Evolutionary conservation across 192 early-diverging fungal genomes (phyloP).

Genomic region (Podila minutissima): DNA sequence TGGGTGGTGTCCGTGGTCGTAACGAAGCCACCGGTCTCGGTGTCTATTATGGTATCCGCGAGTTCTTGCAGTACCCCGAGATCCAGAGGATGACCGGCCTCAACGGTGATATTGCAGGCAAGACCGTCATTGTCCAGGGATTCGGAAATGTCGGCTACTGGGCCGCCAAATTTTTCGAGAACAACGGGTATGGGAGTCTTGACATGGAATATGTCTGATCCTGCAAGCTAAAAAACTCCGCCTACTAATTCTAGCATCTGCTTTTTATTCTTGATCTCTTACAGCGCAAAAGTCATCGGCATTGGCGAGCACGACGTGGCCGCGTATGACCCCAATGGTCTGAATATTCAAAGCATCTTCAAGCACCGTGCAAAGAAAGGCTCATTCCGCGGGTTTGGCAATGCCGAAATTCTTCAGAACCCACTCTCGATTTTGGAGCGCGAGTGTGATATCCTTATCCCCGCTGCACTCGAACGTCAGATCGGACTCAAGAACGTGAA

Average conservation of each 20-base stretch:
- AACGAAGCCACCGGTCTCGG: constrained; percentile 87
- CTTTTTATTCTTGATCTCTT: too few species aligned
- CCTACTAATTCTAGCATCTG: too few species aligned
- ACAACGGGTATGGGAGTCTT: constrained; percentile 56
- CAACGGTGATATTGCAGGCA: constrained; percentile 65
- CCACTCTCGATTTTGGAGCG: constrained; percentile 67
- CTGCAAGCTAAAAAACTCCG: too few species aligned
- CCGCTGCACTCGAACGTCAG: constrained; percentile 85
- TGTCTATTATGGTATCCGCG: constrained; percentile 83
- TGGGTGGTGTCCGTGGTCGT: constrained; percentile 84
- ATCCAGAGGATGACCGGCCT: constrained; percentile 77
- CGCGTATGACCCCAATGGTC: constrained; percentile 70
- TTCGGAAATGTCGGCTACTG: constrained; percentile 90
- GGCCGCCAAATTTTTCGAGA: constrained; percentile 83
- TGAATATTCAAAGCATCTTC: constrained; percentile 74
- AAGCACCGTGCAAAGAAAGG: constrained; percentile 69
- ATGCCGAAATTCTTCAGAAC: constrained; percentile 66
- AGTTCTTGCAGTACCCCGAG: constrained; percentile 81
- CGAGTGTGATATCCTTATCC: constrained; percentile 85
- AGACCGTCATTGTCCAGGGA: constrained; percentile 81
- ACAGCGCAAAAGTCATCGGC: constrained; percentile 77
- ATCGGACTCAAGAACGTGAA: constrained; percentile 78
- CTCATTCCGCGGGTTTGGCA: constrained; percentile 72
- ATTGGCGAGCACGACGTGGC: constrained; percentile 77
- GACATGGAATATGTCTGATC: background rate